phyloP scores from a whole-genome alignment of 768 basidiomycete species.

The Psilocybe subaeruginosa region DNA sequence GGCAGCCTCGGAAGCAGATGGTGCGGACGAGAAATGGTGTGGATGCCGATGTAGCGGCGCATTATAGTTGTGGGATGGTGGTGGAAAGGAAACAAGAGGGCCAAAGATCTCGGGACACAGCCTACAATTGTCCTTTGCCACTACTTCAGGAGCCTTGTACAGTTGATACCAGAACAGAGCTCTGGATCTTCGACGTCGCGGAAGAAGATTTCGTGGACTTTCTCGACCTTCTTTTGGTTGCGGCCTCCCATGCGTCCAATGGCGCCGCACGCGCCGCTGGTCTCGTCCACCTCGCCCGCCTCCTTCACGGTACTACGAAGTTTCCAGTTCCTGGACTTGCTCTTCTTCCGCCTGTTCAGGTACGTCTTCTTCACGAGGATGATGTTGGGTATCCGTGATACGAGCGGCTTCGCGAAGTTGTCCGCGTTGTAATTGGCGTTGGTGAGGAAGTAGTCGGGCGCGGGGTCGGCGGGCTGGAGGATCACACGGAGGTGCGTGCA shows the following conservation, averaged over 20 bases:
- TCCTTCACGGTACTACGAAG: constrained; percentile 93
- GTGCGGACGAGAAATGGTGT: no score
- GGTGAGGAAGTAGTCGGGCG: constrained; percentile 86
- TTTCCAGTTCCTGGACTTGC: constrained; percentile 81
- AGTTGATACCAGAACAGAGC: constrained; percentile 86
- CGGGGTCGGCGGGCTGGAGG: constrained; percentile 94
- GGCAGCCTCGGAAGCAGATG: no score
- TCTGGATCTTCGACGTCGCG: constrained; percentile 93
- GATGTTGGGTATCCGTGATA: constrained; percentile 84
- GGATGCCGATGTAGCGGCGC: no score
- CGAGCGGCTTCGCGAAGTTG: constrained; percentile 70
- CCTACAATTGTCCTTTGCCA: no score
- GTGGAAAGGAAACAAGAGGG: no score
- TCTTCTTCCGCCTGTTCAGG: constrained; percentile 92
- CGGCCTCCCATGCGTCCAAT: constrained; percentile 89
- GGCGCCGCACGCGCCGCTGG: constrained; percentile 77
- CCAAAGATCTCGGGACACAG: no score
- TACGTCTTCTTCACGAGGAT: constrained; percentile 95
- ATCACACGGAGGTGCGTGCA: constrained; percentile 92
- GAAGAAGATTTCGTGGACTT: constrained; percentile 96
- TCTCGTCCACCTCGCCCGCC: constrained; percentile 84
- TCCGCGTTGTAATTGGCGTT: constrained; percentile 93
- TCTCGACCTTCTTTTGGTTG: constrained; percentile 90
- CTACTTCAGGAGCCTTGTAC: constrained; percentile 67
- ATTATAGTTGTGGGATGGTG: no score